Evolutionary conservation across 2,329 filamentous ascomycete genomes (phyloP).

Genomic region (Beauveria scarabaeidicola): DNA sequence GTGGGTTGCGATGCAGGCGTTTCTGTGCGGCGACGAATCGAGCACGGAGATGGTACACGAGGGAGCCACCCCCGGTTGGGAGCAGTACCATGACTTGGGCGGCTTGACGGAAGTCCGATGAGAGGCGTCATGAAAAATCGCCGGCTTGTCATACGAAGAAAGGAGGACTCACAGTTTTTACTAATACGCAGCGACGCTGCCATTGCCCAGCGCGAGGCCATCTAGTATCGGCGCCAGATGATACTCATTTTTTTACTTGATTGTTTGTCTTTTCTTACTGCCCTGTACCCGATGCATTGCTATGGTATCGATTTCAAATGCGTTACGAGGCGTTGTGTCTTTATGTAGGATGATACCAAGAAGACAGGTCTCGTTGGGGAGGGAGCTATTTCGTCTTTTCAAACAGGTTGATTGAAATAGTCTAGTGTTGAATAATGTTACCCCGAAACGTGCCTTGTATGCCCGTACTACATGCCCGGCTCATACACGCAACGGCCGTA

Average conservation of each 20-base stretch:
- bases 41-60: constrained; percentile 15
- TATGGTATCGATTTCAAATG: neutral
- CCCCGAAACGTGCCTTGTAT: no score
- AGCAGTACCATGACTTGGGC: constrained; percentile 38
- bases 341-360: constrained; percentile 1
- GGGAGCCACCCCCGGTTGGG: constrained; percentile 31
- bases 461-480: no score
- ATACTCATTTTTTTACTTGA: neutral
- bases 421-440: no score
- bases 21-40: constrained; percentile 21
- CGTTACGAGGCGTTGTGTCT: neutral
- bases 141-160: neutral
- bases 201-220: constrained; percentile 1
- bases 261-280: neutral
- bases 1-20: constrained; percentile 29
- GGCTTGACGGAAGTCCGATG: constrained; percentile 33
- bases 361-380: neutral
- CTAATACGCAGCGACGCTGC: neutral
- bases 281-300: neutral
- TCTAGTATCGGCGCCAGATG: constrained; percentile 1
- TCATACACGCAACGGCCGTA: no score
- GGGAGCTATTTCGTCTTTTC: neutral
- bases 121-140: neutral
- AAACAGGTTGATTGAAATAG: neutral
- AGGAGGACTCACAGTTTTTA: neutral